Base-by-base conservation (phyloP, 1,284 basidiomycete species). In the Ganoderma multipileum region DNA sequence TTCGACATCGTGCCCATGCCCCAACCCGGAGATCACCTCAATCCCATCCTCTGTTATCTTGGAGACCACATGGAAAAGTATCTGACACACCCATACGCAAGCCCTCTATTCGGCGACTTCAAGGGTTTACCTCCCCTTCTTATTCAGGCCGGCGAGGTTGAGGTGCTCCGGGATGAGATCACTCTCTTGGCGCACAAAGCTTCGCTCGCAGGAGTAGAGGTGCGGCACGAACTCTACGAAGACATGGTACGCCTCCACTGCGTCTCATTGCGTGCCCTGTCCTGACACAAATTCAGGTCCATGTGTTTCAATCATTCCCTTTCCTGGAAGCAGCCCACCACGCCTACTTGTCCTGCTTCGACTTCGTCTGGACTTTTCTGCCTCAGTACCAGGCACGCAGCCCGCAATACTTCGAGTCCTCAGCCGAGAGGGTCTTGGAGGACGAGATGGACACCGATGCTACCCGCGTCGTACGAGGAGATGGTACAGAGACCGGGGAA, bases 101-200 rank as follows among this genome's bases (percentile, higher is more conserved):
- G 94, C 72, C 96, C 97, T 0, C 83, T 99, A n/a, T 99, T 99
- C 75, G 97, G 97, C 20, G 90, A 97, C 77, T 91, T 98, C 75
- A 84, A 85, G 36, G 93, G 92, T 9, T 82, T 99, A 14, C 97
- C 97, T 11, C 97, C 97, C 0, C 81, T 99, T 76, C 86, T 99
- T 28, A 94, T 99, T 55, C 97, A 99, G 80, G 91, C 91, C 1
- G 97, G 97, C 33, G 97, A 99, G 71, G 93, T 95, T 0, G 97
- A 99, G 79, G 95, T 98, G 1, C 83, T 99, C 33, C 86, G 96
- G 38, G 97, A 99, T 77, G 97, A 99, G 79, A 93, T 94, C 58
- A 94, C 93, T 6, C 84, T 99, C n/a, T 82, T 99, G 23, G 96
- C 97, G 1, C 95, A 98, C 83, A 99, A 99, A 79, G 97, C 97